A percentile compares a stretch with the other conserved stretches of the same genome.
Conservation (phyloP, 1,284 basidiomycete genomes). For the Rhodofomes roseus region DNA sequence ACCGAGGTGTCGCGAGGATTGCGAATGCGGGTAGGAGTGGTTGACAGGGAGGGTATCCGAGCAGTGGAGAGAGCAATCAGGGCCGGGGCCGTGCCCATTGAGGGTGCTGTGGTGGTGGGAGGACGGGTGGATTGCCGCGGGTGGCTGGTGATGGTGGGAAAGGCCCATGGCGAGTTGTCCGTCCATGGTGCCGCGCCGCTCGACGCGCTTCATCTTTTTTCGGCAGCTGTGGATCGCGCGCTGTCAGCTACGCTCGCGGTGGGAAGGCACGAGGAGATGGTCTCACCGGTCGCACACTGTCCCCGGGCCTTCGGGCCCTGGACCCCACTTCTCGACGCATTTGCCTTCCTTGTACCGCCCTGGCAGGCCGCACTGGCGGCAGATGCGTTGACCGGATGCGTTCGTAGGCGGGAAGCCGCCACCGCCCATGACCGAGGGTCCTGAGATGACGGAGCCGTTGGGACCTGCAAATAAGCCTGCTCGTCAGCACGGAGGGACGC, state of each 20-base stretch:
- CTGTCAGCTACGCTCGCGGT: slow-evolving; percentile 2
- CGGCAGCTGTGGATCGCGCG: slow-evolving; percentile 47
- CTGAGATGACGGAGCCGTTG: slow-evolving; percentile 25
- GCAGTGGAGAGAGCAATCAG: slow-evolving; percentile 24
- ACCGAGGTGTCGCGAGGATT: slow-evolving; percentile 10
- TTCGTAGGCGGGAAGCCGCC: slow-evolving; percentile 54
- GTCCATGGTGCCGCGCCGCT: slow-evolving; percentile 66
- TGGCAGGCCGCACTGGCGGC: slow-evolving; percentile 65
- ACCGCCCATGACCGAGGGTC: slow-evolving; percentile 24
- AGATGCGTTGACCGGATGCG: slow-evolving; percentile 64
- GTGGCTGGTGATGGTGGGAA: slow-evolving; percentile 11
- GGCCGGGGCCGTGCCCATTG: slow-evolving; percentile 18
- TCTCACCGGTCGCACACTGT: slow-evolving; percentile 76
- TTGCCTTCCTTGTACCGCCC: slow-evolving; percentile 80
- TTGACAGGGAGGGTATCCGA: slow-evolving; percentile 27
- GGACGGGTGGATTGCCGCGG: slow-evolving; percentile 26
- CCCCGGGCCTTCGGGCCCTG: slow-evolving; percentile 77
- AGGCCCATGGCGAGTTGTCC: slow-evolving; percentile 29
- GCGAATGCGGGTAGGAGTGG: slow-evolving; percentile 17
- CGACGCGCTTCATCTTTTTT: slow-evolving; percentile 84
- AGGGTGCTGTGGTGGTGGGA: slow-evolving; percentile 21
- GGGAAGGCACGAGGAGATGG: background rate
- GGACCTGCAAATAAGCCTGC: slow-evolving; percentile 16
- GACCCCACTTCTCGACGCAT: slow-evolving; percentile 85
- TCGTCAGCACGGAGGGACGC: background rate